Conservation (phyloP, 148 eudicot species). For the Vaccinium macrocarpon region DNA sequence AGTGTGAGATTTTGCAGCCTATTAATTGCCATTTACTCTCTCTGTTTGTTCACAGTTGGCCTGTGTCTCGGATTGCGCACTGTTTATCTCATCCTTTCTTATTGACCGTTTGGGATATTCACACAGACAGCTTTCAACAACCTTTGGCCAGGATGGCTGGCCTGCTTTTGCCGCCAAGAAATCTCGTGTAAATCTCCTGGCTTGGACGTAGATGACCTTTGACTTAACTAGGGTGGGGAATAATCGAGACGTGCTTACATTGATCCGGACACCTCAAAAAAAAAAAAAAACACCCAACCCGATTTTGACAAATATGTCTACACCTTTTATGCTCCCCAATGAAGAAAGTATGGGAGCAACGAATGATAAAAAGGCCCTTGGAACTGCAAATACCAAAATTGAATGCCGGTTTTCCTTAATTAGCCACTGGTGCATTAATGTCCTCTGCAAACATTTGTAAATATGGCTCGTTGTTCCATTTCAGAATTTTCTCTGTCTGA, state of each 20-base stretch:
- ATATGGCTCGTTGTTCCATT: neutral
- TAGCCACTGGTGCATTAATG: no score
- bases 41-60: constrained; percentile 6
- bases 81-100: neutral
- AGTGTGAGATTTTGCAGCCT: neutral
- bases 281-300: neutral
- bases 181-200: no score
- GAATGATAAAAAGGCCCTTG: neutral
- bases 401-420: neutral
- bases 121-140: neutral
- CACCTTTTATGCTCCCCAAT: neutral
- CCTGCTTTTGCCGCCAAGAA: no score
- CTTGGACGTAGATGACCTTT: no score
- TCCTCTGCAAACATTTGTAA: neutral
- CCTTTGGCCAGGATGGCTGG: neutral
- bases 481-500: neutral
- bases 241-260: no score
- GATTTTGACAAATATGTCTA: neutral
- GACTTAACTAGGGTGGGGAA: no score
- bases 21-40: neutral
- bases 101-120: neutral
- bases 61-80: constrained; percentile 4
- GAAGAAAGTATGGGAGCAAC: neutral
- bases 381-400: neutral
- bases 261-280: no score